Conservation (phyloP, 2,329 filamentous ascomycete species). For the Diaporthe helianthi region DNA sequence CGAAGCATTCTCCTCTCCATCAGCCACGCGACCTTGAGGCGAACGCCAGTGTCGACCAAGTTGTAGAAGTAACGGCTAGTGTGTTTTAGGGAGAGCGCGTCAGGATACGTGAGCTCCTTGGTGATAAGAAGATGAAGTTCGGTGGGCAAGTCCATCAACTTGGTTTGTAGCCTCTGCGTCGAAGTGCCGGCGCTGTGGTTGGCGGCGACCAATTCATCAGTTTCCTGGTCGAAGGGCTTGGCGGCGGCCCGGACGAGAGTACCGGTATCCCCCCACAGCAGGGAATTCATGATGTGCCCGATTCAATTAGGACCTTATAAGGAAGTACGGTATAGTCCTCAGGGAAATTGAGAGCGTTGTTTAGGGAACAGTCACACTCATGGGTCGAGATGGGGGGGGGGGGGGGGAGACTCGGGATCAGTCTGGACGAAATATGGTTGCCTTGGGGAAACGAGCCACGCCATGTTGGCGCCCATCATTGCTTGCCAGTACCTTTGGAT, state of each 20-base stretch:
- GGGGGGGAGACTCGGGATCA: too few relatives aligned
- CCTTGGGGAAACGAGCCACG: slow-evolving; percentile 28
- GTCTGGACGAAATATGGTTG: slow-evolving; percentile 13
- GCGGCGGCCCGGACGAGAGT: background rate
- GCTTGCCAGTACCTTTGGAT: background rate
- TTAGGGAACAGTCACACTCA: background rate
- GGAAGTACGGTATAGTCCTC: too few relatives aligned
- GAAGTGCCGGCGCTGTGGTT: background rate
- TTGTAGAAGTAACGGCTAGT: slow-evolving; percentile 67
- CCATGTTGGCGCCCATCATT: background rate
- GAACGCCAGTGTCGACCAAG: slow-evolving; percentile 70
- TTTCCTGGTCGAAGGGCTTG: background rate
- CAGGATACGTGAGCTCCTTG: slow-evolving; percentile 69
- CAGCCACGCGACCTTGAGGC: slow-evolving; percentile 73
- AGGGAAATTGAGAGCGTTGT: background rate
- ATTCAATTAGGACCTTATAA: background rate
- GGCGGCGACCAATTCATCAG: background rate
- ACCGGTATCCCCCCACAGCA: background rate
- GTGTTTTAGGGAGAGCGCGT: slow-evolving; percentile 75
- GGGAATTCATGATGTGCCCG: slow-evolving; percentile 11
- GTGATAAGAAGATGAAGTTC: slow-evolving; percentile 73
- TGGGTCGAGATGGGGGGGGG: background rate
- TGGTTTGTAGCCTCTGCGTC: slow-evolving; percentile 24
- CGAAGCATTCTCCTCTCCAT: slow-evolving; percentile 68
- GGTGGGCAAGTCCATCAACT: slow-evolving; percentile 63